phyloP scores from a whole-genome alignment of 768 basidiomycete species.

The Phlebiopsis gigantea region DNA sequence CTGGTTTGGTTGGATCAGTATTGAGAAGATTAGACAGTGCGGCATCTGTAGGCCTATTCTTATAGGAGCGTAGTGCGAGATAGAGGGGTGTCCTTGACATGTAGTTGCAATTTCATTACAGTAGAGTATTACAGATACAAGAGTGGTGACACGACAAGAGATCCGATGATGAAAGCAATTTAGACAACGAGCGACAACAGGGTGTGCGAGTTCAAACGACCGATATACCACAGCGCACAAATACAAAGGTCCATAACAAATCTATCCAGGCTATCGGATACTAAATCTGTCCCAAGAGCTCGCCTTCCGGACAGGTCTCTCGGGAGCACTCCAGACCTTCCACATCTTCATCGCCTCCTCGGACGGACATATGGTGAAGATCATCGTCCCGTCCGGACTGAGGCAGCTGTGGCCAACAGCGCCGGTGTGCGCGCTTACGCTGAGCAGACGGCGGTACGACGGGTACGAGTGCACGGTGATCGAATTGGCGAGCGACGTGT shows the following conservation, averaged over 20 bases:
- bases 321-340: constrained; percentile 50
- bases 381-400: constrained; percentile 46
- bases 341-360: constrained; percentile 74
- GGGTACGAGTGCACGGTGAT: constrained; percentile 52
- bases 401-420: constrained; percentile 57
- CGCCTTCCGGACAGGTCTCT: constrained; percentile 28
- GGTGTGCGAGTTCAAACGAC: background rate
- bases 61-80: no score
- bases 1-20: no score
- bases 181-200: background rate
- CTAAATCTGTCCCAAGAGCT: constrained; percentile 37
- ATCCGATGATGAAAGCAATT: background rate
- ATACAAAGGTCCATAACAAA: background rate
- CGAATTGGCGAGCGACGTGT: constrained; percentile 32
- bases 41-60: no score
- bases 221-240: background rate
- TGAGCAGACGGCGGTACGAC: constrained; percentile 43
- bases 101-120: no score
- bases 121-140: background rate
- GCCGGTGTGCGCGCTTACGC: constrained; percentile 50
- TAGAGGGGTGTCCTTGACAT: no score
- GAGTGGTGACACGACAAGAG: background rate
- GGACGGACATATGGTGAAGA: constrained; percentile 35
- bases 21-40: no score
- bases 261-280: constrained; percentile 31